Percentiles rank a stretch among this genome's conserved stretches.
phyloP scores from a whole-genome alignment of 139 green algal genomes.

The Micractinium sp. region DNA sequence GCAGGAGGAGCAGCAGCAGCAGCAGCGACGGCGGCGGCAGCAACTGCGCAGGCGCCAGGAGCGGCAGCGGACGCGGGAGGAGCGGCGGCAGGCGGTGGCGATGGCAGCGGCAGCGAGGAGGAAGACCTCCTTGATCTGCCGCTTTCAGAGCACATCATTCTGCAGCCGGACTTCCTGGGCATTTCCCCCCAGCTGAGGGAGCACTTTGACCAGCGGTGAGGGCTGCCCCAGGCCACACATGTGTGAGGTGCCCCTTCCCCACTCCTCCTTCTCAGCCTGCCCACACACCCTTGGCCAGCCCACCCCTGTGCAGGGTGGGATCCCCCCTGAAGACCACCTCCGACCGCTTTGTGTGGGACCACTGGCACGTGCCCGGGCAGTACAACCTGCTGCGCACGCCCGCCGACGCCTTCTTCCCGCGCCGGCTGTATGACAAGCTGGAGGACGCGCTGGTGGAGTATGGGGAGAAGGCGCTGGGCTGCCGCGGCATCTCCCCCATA shows the following conservation, averaged over 20 bases:
- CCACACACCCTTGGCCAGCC: not conserved
- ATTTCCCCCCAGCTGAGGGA: slow-evolving; percentile 1
- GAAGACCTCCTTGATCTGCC: slow-evolving; percentile 18
- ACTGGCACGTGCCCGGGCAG: slow-evolving; percentile 75
- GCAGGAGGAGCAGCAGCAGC: not conserved
- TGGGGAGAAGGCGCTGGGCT: slow-evolving; percentile 73
- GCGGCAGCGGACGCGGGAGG: not conserved
- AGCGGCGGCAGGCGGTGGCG: not conserved
- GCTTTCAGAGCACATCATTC: slow-evolving; percentile 48
- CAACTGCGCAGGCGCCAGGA: too few species aligned
- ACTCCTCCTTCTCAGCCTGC: not conserved
- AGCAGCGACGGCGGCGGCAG: not conserved
- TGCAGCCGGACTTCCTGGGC: slow-evolving; percentile 42
- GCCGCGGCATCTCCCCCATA: slow-evolving; percentile 79
- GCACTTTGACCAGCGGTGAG: slow-evolving; percentile 12
- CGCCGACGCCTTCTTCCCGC: slow-evolving; percentile 68
- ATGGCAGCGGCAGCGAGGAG: not conserved
- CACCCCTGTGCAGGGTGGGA: slow-evolving; percentile 25
- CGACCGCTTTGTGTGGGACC: slow-evolving; percentile 77
- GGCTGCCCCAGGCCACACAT: not conserved
- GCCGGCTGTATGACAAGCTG: slow-evolving; percentile 57
- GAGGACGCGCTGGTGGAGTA: slow-evolving; percentile 75
- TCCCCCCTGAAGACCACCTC: slow-evolving; percentile 58
- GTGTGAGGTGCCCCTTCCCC: not conserved
- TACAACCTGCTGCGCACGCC: slow-evolving; percentile 80